Percentiles rank a stretch among this genome's conserved stretches.
phyloP scores from a whole-genome alignment of 2,329 filamentous ascomycete genomes.

The Aspergillus eucalypticola region DNA sequence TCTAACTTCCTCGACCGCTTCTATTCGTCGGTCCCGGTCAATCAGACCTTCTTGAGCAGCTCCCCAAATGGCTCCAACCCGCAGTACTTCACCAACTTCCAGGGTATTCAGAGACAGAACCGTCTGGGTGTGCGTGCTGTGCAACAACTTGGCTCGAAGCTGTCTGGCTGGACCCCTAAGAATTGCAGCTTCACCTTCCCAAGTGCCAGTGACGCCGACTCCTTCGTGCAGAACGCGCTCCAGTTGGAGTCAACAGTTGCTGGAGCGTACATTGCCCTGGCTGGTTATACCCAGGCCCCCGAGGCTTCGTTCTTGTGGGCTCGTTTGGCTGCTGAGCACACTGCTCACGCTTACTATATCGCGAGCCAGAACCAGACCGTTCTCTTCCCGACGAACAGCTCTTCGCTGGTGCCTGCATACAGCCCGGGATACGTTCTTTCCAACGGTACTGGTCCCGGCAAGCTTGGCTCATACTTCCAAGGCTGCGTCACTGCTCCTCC shows the following conservation, averaged over 20 bases:
- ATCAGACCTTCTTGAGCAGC: conserved; percentile 25
- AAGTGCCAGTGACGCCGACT: conserved; percentile 13
- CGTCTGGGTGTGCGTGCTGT: conserved; percentile 28
- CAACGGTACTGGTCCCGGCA: conserved; percentile 22
- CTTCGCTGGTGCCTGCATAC: conserved; percentile 27
- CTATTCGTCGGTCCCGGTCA: conserved; percentile 25
- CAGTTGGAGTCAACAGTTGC: conserved; percentile 23
- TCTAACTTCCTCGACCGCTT: conserved; percentile 26
- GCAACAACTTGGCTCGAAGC: conserved; percentile 19
- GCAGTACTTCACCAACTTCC: conserved; percentile 25
- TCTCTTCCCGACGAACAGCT: conserved; percentile 23
- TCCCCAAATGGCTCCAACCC: conserved; percentile 22
- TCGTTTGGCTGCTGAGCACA: conserved; percentile 31
- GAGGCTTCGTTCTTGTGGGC: conserved; percentile 34
- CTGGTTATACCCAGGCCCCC: conserved; percentile 31
- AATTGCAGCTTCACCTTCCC: conserved; percentile 28
- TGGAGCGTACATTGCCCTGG: conserved; percentile 30
- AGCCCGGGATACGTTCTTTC: conserved; percentile 25
- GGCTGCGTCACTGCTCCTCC: conserved; percentile 26
- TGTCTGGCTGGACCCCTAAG: conserved; percentile 21
- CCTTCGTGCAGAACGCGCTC: conserved; percentile 24
- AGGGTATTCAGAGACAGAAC: conserved; percentile 27
- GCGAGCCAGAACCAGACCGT: conserved; percentile 18
- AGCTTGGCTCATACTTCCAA: conserved; percentile 26
- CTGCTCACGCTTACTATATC: conserved; percentile 24